phyloP scores from a whole-genome alignment of 225 moss, liverwort and hornwort genomes.

The Lunularia cruciata region DNA sequence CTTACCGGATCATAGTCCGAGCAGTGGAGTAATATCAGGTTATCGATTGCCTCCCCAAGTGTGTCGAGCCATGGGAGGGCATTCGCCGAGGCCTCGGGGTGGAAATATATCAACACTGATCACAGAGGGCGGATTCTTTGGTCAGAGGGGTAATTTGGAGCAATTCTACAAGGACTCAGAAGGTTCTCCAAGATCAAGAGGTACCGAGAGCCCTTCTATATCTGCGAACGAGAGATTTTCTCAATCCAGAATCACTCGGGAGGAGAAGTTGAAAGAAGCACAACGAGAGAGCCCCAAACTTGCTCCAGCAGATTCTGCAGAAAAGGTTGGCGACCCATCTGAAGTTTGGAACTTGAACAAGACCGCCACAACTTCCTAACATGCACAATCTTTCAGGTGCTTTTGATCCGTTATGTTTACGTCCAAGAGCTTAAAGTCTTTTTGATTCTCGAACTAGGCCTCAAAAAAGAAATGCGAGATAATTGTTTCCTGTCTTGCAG shows the following conservation, averaged over 20 bases:
- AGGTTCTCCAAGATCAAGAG: conserved; percentile 5
- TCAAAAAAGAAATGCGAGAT: too few species aligned
- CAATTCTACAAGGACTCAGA: background rate
- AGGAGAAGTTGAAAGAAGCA: conserved; percentile 10
- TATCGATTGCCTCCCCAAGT: background rate
- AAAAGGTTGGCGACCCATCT: conserved; percentile 2
- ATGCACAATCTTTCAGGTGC: too few species aligned
- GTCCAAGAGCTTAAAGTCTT: too few species aligned
- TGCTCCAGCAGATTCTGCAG: background rate
- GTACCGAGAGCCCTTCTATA: background rate
- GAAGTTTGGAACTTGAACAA: too few species aligned
- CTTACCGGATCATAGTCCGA: background rate
- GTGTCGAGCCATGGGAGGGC: background rate
- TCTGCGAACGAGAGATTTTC: background rate
- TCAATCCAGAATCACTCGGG: background rate
- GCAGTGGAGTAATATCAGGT: conserved; percentile 1
- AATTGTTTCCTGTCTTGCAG: background rate
- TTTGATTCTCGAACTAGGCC: too few species aligned
- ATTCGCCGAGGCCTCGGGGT: background rate
- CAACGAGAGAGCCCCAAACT: conserved; percentile 1
- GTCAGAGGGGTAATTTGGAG: background rate
- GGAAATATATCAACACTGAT: background rate
- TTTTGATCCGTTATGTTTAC: background rate
- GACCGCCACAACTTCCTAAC: too few species aligned
- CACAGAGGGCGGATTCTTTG: conserved; percentile 3